A percentile compares a stretch with the other conserved stretches of the same genome.
Conservation (phyloP, 495 filamentous ascomycete genomes). For the Copromyces sp. region DNA sequence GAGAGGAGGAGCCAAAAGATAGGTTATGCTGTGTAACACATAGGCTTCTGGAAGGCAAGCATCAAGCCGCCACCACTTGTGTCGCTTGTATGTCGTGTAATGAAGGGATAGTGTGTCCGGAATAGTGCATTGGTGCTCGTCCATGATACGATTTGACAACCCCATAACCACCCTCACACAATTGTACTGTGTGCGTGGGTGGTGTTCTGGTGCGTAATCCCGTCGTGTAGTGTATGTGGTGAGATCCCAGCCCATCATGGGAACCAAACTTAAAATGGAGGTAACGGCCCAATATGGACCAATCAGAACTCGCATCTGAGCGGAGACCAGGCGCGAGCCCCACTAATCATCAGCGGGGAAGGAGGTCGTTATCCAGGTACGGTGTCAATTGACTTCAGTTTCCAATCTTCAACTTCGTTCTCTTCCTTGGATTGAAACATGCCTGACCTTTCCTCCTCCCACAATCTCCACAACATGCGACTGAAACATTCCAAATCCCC, state of each 20-base stretch:
- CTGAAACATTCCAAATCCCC: not conserved
- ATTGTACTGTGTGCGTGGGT: not conserved
- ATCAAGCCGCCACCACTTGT: not conserved
- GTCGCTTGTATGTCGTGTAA: not conserved
- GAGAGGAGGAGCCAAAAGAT: not conserved
- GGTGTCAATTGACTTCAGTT: not conserved
- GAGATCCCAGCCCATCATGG: not conserved
- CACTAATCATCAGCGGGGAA: not conserved
- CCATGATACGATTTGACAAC: not conserved
- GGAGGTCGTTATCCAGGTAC: not conserved
- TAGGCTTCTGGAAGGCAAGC: not conserved
- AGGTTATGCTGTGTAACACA: not conserved
- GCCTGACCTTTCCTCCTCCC: not conserved
- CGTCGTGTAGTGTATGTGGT: not conserved
- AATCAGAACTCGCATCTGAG: not conserved
- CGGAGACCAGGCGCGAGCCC: not conserved
- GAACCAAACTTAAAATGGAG: not conserved
- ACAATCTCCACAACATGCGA: not conserved
- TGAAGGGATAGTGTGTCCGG: not conserved
- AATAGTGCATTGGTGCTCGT: not conserved
- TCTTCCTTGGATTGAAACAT: not conserved
- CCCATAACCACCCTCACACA: not conserved
- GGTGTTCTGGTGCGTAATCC: not conserved
- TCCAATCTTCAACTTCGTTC: not conserved
- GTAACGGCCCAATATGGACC: not conserved